phyloP scores from a whole-genome alignment of 2,329 filamentous ascomycete species.

The Colletotrichum graminicola region DNA sequence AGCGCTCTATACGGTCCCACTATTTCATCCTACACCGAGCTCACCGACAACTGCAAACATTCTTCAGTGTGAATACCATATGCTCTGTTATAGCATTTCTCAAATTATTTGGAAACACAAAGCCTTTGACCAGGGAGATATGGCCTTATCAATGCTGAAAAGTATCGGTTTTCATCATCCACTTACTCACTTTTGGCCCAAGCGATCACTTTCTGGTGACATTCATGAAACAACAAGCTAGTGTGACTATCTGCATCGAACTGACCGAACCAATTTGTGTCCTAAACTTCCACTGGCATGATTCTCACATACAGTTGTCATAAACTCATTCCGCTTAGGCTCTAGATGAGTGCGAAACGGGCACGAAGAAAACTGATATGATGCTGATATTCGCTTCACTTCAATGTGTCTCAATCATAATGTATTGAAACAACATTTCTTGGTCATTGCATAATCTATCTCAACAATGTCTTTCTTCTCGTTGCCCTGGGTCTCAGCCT shows the following conservation, averaged over 20 bases:
- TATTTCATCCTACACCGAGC: background rate
- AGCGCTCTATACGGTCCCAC: background rate
- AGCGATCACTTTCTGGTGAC: too few species aligned
- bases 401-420: too few species aligned
- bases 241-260: too few species aligned
- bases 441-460: background rate
- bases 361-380: background rate
- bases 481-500: background rate
- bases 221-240: too few species aligned
- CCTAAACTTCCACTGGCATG: rapidly evolving
- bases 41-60: background rate
- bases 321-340: background rate
- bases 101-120: too few species aligned
- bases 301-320: background rate
- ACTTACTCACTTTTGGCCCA: too few species aligned
- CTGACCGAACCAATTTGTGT: too few species aligned
- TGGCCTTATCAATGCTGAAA: too few species aligned
- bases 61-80: background rate
- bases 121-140: too few species aligned
- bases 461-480: background rate
- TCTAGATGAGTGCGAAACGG: background rate
- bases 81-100: background rate
- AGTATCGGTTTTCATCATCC: too few species aligned
- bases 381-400: background rate
- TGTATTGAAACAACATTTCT: background rate